Base-by-base conservation (phyloP, 345 rosid species). In the Pugionium dolabratum region DNA sequence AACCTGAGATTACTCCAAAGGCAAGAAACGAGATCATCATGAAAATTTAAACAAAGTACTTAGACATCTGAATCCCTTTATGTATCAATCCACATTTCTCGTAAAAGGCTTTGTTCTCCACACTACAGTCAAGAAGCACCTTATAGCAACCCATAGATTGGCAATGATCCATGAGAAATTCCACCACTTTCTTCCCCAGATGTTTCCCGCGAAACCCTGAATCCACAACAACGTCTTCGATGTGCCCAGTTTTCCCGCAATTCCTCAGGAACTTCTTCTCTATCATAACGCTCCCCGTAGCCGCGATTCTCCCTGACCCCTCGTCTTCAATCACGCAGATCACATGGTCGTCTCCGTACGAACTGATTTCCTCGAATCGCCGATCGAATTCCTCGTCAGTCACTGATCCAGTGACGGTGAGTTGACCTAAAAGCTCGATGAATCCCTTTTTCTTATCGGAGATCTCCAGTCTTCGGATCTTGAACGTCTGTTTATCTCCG, bases 141-240 rank as follows among this genome's bases (percentile, higher is more conserved):
- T 92, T 92, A 36, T 92, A 87, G 42, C 96, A 92, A 9, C 93
- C 93, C 82, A 76, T 72, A 0, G 85, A 69, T 37, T 44, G 64
- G 35, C 86, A 84, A 49, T 90, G 98, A 59, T 80, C 85, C 0
- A 68, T 35, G 1, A 93, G 86, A 69, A 80, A 86, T 30, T 66
- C 82, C 0, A 93, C 47, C 2, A 88, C 58, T 67, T 77, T 81
- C 85, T 85, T 90, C 59, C 96, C 96, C 42, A 90, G 52, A 0
- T 81, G 86, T 76, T 65, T 63, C 62, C 92, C 96, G 35, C 96
- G 82, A 9, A 81, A 85, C 37, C 27, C 55, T 3, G 79, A 70
- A 64, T 88, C 93, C 30, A 94, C 91, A 47, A 90, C 96, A 4
- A 88, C 84, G 72, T 90, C 99, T 71, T 94, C 92, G 4, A 94